These are phyloP conservation scores for Avicennia marina DNA, from an alignment of 257 asterid species.

Conservation along the genomic window DNA sequence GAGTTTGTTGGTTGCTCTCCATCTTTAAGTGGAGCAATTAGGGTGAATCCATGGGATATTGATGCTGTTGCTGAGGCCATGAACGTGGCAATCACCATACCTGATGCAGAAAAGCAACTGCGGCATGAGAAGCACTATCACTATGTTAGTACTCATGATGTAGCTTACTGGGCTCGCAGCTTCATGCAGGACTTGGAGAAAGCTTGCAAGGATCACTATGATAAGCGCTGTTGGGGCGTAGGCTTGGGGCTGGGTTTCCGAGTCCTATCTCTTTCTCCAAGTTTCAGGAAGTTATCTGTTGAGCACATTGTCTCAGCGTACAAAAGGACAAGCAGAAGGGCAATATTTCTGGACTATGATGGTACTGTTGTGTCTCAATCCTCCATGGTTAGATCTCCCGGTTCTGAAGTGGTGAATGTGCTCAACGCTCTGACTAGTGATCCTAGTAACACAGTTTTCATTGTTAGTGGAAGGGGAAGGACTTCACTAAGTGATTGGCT, in stretches of 20 bases:
- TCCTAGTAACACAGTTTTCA: constrained; percentile 70
- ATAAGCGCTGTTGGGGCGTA: constrained; percentile 86
- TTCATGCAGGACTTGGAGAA: constrained; percentile 80
- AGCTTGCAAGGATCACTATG: constrained; percentile 77
- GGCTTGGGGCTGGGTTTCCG: constrained; percentile 84
- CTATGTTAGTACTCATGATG: constrained; percentile 80
- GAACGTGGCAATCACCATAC: constrained; percentile 49
- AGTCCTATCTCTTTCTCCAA: constrained; percentile 81
- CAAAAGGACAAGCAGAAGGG: constrained; percentile 63
- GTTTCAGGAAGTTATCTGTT: constrained; percentile 65
- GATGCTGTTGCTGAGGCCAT: constrained; percentile 89
- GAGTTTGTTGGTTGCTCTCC: constrained; percentile 94
- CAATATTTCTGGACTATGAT: constrained; percentile 88
- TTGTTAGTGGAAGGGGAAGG: constrained; percentile 87
- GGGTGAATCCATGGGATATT: constrained; percentile 94
- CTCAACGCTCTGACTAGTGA: constrained; percentile 61
- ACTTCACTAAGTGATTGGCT: constrained; percentile 68
- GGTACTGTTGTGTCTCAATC: constrained; percentile 86
- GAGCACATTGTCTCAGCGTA: constrained; percentile 66
- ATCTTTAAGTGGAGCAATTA: constrained; percentile 82
- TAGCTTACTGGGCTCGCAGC: constrained; percentile 90
- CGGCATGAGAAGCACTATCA: constrained; percentile 90
- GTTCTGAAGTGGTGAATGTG: constrained; percentile 53
- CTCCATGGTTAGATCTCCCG: constrained; percentile 55
- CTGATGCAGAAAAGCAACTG: constrained; percentile 65